phyloP scores from a whole-genome alignment of 1,284 basidiomycete genomes.

The Chalciporus sp. region DNA sequence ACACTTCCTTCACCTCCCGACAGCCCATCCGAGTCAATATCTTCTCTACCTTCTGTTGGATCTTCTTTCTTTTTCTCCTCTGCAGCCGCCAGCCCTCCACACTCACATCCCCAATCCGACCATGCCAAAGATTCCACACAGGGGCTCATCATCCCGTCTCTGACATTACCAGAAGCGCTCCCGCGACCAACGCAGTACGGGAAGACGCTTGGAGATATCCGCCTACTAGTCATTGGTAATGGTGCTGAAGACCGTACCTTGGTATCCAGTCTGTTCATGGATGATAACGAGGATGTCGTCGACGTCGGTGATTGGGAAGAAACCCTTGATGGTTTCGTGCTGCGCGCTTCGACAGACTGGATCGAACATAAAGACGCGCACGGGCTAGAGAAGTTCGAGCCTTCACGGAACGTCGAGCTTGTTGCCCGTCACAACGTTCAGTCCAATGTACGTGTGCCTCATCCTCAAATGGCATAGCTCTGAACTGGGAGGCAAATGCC shows the following conservation, averaged over 20 bases:
- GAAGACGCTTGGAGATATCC: slow-evolving; percentile 61
- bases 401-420: slow-evolving; percentile 63
- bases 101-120: slow-evolving; percentile 44
- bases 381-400: slow-evolving; percentile 65
- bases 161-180: slow-evolving; percentile 60
- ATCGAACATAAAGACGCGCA: slow-evolving; percentile 62
- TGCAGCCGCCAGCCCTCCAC: slow-evolving; percentile 56
- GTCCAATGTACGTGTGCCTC: slow-evolving; percentile 20
- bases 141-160: slow-evolving; percentile 70
- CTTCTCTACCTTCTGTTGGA: slow-evolving; percentile 71
- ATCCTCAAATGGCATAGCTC: background rate
- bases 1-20: slow-evolving; percentile 53
- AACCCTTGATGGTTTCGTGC: slow-evolving; percentile 39
- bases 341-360: slow-evolving; percentile 69
- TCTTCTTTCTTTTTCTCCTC: slow-evolving; percentile 79
- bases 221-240: slow-evolving; percentile 53
- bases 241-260: slow-evolving; percentile 36
- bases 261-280: slow-evolving; percentile 45
- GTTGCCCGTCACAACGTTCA: slow-evolving; percentile 35
- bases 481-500: slow-evolving; percentile 13
- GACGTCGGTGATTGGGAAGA: slow-evolving; percentile 60
- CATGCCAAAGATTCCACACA: slow-evolving; percentile 47
- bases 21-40: slow-evolving; percentile 64
- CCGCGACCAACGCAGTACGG: slow-evolving; percentile 62
- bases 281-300: slow-evolving; percentile 66